phyloP scores from a whole-genome alignment of 202 grass and related monocot species.

The Brachypodium distachyon region DNA sequence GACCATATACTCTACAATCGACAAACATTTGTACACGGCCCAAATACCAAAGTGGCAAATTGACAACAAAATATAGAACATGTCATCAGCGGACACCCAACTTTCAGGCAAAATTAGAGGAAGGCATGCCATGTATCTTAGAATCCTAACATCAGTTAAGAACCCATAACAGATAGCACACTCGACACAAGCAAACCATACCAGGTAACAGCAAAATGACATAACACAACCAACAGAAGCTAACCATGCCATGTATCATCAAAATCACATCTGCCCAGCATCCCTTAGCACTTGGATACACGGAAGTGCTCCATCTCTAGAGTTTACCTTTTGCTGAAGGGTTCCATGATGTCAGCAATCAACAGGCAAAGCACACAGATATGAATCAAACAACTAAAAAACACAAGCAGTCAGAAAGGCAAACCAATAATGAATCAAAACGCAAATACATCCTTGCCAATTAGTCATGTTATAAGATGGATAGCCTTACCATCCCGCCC shows the following conservation, averaged over 20 bases:
- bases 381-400: neutral
- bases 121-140: neutral
- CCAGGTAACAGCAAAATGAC: neutral
- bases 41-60: no score
- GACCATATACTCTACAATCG: neutral
- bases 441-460: neutral
- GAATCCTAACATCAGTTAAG: neutral
- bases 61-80: neutral
- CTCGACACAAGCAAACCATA: no score
- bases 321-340: neutral
- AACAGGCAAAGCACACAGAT: neutral
- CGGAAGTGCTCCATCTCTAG: neutral
- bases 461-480: neutral
- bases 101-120: no score
- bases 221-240: neutral
- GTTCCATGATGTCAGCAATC: neutral
- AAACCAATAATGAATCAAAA: neutral
- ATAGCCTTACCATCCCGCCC: no score
- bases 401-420: neutral
- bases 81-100: no score
- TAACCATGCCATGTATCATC: neutral
- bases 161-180: no score
- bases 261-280: neutral
- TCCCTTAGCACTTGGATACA: neutral
- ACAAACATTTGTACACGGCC: no score